Evolutionary conservation across 805 yeast genomes (phyloP).

Genomic region (Wickerhamomyces rabaulensis): DNA sequence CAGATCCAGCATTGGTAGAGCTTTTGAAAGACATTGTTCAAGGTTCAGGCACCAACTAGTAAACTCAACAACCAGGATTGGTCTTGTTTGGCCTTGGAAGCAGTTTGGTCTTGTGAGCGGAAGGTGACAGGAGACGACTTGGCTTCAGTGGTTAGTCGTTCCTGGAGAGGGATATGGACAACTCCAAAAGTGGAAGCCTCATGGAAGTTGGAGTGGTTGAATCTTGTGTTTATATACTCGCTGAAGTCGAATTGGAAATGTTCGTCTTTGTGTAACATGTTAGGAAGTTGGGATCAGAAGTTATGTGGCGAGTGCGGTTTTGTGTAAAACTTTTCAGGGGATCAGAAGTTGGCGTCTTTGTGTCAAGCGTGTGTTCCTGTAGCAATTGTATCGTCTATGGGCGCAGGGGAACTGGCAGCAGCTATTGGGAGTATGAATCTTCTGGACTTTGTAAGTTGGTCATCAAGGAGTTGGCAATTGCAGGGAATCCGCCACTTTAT

Average conservation of each 20-base stretch:
- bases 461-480: too few relatives aligned
- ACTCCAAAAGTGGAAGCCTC: background rate
- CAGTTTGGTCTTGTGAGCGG: slow-evolving; percentile 2
- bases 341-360: background rate
- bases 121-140: background rate
- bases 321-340: background rate
- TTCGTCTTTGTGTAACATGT: slow-evolving; percentile 18
- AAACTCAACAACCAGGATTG: slow-evolving; percentile 23
- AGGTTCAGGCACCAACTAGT: slow-evolving; percentile 19
- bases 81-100: slow-evolving; percentile 13
- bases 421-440: background rate
- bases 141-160: background rate
- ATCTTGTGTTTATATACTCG: slow-evolving; percentile 18
- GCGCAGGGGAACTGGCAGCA: background rate
- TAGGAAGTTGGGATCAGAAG: background rate
- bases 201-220: slow-evolving; percentile 6
- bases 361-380: background rate
- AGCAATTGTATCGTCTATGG: background rate
- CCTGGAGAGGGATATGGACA: background rate
- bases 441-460: too few relatives aligned
- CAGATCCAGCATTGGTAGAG: background rate
- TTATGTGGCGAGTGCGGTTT: background rate
- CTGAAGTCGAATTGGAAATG: slow-evolving; percentile 14
- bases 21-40: slow-evolving; percentile 2
- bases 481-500: background rate